phyloP scores from a whole-genome alignment of 1,284 basidiomycete species.

The Tremellales sp. region DNA sequence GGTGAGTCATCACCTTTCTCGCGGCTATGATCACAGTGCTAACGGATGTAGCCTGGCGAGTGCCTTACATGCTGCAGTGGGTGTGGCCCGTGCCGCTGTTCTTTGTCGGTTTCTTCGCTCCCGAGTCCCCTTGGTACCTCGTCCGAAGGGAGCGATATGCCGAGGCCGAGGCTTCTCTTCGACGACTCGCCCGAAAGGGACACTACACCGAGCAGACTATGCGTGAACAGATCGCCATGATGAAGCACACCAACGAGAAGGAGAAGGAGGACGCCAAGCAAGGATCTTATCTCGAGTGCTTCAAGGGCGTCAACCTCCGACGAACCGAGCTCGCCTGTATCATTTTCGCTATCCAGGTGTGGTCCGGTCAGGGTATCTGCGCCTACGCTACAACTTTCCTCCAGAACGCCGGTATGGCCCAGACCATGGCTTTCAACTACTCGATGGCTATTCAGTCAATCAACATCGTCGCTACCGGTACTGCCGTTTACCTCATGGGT shows the following conservation, averaged over 20 bases:
- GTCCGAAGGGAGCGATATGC: slow-evolving; percentile 11
- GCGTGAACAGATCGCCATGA: slow-evolving; percentile 14
- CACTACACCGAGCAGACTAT: slow-evolving; percentile 11
- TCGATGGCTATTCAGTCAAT: not conserved
- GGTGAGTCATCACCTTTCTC: not conserved
- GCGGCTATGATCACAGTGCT: not conserved
- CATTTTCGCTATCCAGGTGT: not conserved
- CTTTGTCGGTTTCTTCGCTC: not conserved
- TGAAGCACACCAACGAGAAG: slow-evolving; percentile 26
- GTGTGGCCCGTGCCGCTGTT: slow-evolving; percentile 1
- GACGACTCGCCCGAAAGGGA: slow-evolving; percentile 7
- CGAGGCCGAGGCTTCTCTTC: slow-evolving; percentile 17
- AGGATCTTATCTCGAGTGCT: slow-evolving; percentile 50
- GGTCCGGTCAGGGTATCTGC: not conserved
- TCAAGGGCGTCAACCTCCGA: slow-evolving; percentile 45
- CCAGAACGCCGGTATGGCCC: not conserved
- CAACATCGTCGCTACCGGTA: slow-evolving; percentile 1
- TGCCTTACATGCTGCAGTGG: slow-evolving; percentile 41
- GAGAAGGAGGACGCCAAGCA: slow-evolving; percentile 22
- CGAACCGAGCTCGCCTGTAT: slow-evolving; percentile 46
- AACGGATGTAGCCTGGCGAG: slow-evolving; percentile 1
- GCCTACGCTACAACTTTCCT: slow-evolving; percentile 14
- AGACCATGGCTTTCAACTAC: slow-evolving; percentile 1
- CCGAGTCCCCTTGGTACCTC: slow-evolving; percentile 10
- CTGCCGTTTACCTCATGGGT: slow-evolving; percentile 3